A percentile compares a stretch with the other conserved stretches of the same genome.
These are phyloP conservation scores for Lentinula raphanica DNA, from an alignment of 768 basidiomycete genomes.

Conservation along the genomic window DNA sequence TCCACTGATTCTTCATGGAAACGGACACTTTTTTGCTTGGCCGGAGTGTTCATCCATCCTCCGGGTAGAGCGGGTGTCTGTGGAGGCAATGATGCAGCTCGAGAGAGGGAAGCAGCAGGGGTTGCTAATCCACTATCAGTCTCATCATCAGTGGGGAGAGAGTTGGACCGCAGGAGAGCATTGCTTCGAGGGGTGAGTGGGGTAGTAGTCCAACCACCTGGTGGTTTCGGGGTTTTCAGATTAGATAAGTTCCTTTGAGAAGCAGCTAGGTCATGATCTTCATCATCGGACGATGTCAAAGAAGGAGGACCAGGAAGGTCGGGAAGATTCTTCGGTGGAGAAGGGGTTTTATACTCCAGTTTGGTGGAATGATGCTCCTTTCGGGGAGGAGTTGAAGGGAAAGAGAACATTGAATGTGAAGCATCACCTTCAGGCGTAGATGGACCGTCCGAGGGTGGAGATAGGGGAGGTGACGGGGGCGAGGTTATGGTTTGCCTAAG, in stretches of 20 bases:
- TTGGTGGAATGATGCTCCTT: conserved; percentile 34
- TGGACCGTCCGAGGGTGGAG: conserved; percentile 21
- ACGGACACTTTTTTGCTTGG: conserved; percentile 57
- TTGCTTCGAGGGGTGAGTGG: conserved; percentile 14
- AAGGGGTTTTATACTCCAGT: conserved; percentile 54
- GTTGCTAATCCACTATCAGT: conserved; percentile 37
- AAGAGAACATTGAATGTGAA: conserved; percentile 11
- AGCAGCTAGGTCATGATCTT: conserved; percentile 23
- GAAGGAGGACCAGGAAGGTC: conserved; percentile 64
- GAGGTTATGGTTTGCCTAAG: conserved; percentile 14
- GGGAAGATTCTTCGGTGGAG: conserved; percentile 57
- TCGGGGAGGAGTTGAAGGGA: conserved; percentile 45
- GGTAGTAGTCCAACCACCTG: conserved; percentile 33
- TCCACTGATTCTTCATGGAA: conserved; percentile 31
- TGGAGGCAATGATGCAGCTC: conserved; percentile 37
- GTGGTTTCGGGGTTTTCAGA: conserved; percentile 39
- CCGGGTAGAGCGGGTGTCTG: conserved; percentile 70
- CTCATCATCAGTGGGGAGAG: conserved; percentile 19
- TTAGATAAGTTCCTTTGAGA: conserved; percentile 20
- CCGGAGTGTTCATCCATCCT: conserved; percentile 60
- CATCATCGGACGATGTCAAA: conserved; percentile 45
- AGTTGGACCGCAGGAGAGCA: conserved; percentile 10
- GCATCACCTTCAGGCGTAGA: conserved; percentile 1
- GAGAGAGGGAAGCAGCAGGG: conserved; percentile 45
- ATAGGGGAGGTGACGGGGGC: conserved; percentile 24